Evolutionary conservation across 2,329 filamentous ascomycete species (phyloP), one percentile per base, ranked within the genome.

Genomic region (Pleomassaria siparia): DNA sequence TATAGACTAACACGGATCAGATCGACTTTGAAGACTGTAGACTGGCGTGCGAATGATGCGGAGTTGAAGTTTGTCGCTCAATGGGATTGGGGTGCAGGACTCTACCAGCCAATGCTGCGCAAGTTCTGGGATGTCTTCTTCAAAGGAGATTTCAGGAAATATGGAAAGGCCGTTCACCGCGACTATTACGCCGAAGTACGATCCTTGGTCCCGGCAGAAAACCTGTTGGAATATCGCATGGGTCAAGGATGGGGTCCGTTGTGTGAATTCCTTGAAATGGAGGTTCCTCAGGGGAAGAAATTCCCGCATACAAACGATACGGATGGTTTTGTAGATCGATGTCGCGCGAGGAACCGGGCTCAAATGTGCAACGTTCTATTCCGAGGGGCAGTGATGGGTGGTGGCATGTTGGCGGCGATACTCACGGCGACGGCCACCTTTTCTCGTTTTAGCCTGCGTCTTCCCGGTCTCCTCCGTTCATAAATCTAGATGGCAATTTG

Each of bases 51-150:
- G 42, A 85, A 79, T 20, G 84, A 87, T 64, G 79, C 77, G 4
- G 83, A 86, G 70, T 75, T 80, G 67, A 76, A 74, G 51, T 71
- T 77, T 47, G 74, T 82, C 12, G 78, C 79, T 30, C 74, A 79
- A 66, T 74, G 78, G 56, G 81, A 80, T 72, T 87, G 84, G 84
- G 84, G 80, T 10, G 83, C 84, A 7, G 74, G 80, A 64, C 81
- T 86, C 75, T 86, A 87, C 74, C 80, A 86, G 65, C 84, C 83
- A 30, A 87, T 87, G 84, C 76, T 87, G 48, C 76, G 78, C 66
- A 85, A 84, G 69, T 86, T 87, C 74, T 87, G 85, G 72, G 79
- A 83, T 58, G 79, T 77, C 46, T 87, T 86, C 71, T 87, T 86
- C 76, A 77, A 82, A 51, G 82, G 81, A 42, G 84, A 87, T 63